phyloP scores from a whole-genome alignment of 768 basidiomycete genomes.

The Rhodotorula paludigena region DNA sequence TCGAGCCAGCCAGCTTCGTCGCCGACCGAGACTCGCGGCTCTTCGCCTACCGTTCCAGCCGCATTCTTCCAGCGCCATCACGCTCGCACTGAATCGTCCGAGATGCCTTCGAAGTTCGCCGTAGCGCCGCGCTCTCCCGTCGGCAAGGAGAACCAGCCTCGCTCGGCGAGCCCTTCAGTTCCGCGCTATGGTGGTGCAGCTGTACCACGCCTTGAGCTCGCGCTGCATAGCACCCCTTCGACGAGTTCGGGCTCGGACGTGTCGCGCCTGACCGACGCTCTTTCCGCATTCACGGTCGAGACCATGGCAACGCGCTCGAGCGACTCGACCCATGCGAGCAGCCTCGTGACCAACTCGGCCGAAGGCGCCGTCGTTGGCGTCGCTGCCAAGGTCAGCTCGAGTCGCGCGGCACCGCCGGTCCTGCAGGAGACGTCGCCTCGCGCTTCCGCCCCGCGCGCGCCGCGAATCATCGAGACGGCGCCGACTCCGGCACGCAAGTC shows the following conservation, averaged over 20 bases:
- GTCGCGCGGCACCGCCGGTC: no score
- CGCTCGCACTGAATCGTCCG: neutral
- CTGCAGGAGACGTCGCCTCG: neutral
- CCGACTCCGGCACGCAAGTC: neutral
- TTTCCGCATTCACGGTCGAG: conserved; percentile 16
- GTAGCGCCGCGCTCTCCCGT: neutral
- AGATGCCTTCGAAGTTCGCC: neutral
- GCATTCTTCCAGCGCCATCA: neutral
- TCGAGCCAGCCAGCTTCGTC: no score
- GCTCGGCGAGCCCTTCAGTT: neutral
- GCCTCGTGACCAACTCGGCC: conserved; percentile 8
- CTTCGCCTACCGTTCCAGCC: neutral
- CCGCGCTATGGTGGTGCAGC: no score
- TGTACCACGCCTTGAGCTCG: neutral
- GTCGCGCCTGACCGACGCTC: conserved; percentile 1
- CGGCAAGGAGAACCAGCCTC: conserved; percentile 1
- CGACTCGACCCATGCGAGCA: conserved; percentile 22
- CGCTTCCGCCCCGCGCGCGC: neutral
- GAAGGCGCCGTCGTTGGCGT: conserved; percentile 3
- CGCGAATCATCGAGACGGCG: neutral
- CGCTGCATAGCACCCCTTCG: neutral
- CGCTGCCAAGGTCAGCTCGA: neutral
- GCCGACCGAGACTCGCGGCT: neutral
- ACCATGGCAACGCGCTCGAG: conserved; percentile 36
- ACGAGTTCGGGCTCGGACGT: conserved; percentile 3